Percentiles rank a stretch among this genome's conserved stretches.
These are phyloP conservation scores for Aspergillus puulaauensis DNA, from an alignment of 2,329 filamentous ascomycete species.

Conservation along the genomic window DNA sequence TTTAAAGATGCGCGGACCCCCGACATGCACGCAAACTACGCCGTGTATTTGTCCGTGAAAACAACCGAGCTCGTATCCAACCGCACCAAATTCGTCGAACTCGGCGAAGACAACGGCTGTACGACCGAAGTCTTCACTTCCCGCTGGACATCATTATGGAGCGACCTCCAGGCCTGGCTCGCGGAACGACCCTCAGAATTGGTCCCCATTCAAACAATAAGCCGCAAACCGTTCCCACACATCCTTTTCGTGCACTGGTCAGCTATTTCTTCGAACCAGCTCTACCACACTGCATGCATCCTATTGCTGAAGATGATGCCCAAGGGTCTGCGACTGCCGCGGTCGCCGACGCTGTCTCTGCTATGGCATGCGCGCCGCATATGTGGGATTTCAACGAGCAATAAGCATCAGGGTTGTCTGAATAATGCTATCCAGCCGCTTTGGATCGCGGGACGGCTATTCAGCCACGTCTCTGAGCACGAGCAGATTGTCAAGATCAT, in stretches of 20 bases:
- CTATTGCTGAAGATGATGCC: constrained; percentile 51
- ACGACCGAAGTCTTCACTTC: constrained; percentile 40
- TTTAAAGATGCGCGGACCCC: constrained; percentile 39
- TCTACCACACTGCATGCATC: constrained; percentile 58
- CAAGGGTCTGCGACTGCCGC: constrained; percentile 25
- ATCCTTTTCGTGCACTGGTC: constrained; percentile 56
- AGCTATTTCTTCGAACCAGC: constrained; percentile 58
- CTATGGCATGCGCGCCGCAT: constrained; percentile 58
- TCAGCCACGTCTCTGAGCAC: constrained; percentile 52
- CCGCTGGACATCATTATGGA: constrained; percentile 52
- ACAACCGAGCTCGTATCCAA: constrained; percentile 53
- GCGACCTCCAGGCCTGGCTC: constrained; percentile 52
- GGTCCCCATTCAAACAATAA: constrained; percentile 46
- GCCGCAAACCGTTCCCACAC: constrained; percentile 49
- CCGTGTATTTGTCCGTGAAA: constrained; percentile 57
- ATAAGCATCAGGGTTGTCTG: constrained; percentile 55
- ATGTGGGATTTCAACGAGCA: constrained; percentile 57
- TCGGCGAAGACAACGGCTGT: constrained; percentile 49
- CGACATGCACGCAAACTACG: constrained; percentile 61
- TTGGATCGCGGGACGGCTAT: constrained; percentile 55
- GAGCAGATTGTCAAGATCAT: constrained; percentile 39
- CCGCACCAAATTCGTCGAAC: constrained; percentile 50
- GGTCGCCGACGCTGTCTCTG: constrained; percentile 35
- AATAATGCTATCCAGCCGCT: constrained; percentile 61
- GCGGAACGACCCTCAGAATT: constrained; percentile 49